Conservation (phyloP, 345 rosid genomes). For the Populus nigra region DNA sequence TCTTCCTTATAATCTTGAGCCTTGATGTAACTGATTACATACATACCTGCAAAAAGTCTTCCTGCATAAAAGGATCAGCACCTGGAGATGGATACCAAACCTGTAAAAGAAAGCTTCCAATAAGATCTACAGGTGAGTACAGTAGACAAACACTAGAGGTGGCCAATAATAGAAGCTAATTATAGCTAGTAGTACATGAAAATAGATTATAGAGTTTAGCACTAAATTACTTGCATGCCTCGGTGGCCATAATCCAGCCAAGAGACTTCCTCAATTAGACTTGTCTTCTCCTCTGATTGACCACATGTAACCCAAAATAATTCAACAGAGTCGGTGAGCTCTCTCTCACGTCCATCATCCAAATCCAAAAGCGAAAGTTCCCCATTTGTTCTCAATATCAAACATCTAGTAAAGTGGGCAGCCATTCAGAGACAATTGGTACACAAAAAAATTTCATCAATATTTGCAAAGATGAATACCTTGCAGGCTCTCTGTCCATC, state of each 20-base stretch:
- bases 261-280: constrained; percentile 89
- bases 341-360: constrained; percentile 96
- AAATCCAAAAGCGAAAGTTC: constrained; percentile 94
- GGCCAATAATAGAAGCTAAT: not conserved
- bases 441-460: constrained; percentile 11
- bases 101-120: constrained; percentile 63
- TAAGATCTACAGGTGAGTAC: constrained; percentile 39
- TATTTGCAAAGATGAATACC: constrained; percentile 43
- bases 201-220: constrained; percentile 10
- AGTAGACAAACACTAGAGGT: constrained; percentile 10
- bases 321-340: constrained; percentile 92
- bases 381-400: constrained; percentile 88
- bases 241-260: constrained; percentile 97
- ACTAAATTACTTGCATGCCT: constrained; percentile 90
- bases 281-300: constrained; percentile 78
- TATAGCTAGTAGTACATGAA: not conserved
- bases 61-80: constrained; percentile 84
- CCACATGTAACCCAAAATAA: constrained; percentile 99
- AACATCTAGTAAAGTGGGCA: constrained; percentile 56
- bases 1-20: constrained; percentile 49
- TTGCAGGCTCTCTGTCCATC: constrained; percentile 68
- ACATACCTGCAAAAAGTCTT: constrained; percentile 92
- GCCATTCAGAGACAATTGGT: constrained; percentile 30
- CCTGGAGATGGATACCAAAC: constrained; percentile 99
- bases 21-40: not conserved